Base-by-base conservation (phyloP, 306 rosid species). In the Calophaca sinica region DNA sequence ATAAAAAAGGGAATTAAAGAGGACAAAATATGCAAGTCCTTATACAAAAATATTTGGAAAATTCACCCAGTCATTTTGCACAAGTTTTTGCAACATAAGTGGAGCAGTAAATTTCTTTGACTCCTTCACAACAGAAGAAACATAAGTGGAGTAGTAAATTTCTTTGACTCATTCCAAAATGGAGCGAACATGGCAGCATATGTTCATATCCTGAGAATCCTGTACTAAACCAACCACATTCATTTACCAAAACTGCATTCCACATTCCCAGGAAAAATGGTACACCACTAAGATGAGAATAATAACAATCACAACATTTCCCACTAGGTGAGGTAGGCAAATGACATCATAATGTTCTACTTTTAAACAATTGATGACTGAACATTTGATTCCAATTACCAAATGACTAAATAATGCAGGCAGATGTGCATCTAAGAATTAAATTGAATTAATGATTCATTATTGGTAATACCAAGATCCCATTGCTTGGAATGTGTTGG, bases 111-210 rank as follows among this genome's bases (percentile, higher is more conserved):
- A 11, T 32, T 46, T 35, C 36, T 6, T 63, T 65, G 55, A 63
- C 29, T 79, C 42, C 26, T 53, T 28, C 41, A 42, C 50, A 69
- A 10, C 48, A 79, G 45, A 32, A 35, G 2, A 9, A 54, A 33
- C 63, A 50, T 41, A 71, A 62, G 50, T 2, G 3, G 14, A 57
- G 79, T 42, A 75, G 77, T 64, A 78, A 76, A 38, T 48, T 76
- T 76, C 14, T 20, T 73, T 52, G 2, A 11, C 84, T 94, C 97
- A 58, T 94, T 94, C 97, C 98, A 94, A 84, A 91, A 90, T 69
- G 97, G 98, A 64, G 98, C 89, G 81, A 94, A 94, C 48, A 72
- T 84, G 59, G 96, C 91, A 15, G 98, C 98, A 87, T 88, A 54
- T 51, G 86, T 83, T 85, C 83, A 58, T 78, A 72, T 86, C 87